phyloP scores from a whole-genome alignment of 768 basidiomycete species.

The Podaxis pistillaris region DNA sequence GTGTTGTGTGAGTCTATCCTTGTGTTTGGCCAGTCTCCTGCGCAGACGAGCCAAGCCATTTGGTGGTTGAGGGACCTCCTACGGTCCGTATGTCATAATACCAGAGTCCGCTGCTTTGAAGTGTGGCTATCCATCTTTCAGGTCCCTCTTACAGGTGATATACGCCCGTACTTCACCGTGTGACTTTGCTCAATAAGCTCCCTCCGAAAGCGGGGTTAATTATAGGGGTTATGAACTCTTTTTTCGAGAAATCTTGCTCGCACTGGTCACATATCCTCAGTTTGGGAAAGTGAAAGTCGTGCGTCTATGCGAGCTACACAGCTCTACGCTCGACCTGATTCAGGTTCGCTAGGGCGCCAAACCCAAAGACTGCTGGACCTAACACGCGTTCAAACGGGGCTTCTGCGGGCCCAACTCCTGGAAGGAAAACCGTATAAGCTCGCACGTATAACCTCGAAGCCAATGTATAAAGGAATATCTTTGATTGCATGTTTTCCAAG shows the following conservation, averaged over 20 bases:
- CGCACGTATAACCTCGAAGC: no score
- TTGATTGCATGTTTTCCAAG: no score
- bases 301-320: slow-evolving; percentile 19
- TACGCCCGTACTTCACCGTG: slow-evolving; percentile 90
- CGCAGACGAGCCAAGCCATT: slow-evolving; percentile 80
- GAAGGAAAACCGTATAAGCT: slow-evolving; percentile 55
- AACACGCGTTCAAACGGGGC: slow-evolving; percentile 26
- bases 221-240: slow-evolving; percentile 86
- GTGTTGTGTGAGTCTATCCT: slow-evolving; percentile 89
- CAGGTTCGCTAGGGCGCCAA: neutral
- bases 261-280: slow-evolving; percentile 88
- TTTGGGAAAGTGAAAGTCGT: slow-evolving; percentile 53
- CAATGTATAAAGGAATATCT: no score
- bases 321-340: neutral
- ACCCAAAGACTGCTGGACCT: neutral
- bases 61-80: slow-evolving; percentile 92
- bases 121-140: slow-evolving; percentile 25
- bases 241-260: slow-evolving; percentile 72
- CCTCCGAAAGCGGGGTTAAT: slow-evolving; percentile 76
- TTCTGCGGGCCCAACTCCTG: slow-evolving; percentile 56
- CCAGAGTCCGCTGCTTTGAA: neutral
- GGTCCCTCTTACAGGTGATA: slow-evolving; percentile 83
- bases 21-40: slow-evolving; percentile 76
- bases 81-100: slow-evolving; percentile 30
- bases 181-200: slow-evolving; percentile 73